Evolutionary conservation across 2,329 filamentous ascomycete species (phyloP).

Genomic region (Colletotrichum chrysophilum): DNA sequence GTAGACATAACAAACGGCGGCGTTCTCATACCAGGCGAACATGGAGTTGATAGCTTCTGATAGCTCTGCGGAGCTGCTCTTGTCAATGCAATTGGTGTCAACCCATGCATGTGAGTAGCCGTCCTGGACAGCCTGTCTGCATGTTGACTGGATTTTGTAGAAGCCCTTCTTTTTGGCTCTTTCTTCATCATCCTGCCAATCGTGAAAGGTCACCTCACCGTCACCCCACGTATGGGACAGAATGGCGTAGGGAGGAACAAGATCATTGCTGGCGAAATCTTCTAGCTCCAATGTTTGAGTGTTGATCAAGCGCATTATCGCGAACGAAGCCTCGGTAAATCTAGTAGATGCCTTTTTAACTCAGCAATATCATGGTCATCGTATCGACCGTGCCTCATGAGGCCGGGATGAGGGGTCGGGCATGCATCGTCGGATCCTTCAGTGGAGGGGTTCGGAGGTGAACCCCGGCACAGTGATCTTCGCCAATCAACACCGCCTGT

Average conservation of each 20-base stretch:
- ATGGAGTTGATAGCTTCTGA: constrained; percentile 21
- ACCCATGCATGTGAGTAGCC: neutral
- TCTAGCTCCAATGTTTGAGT: neutral
- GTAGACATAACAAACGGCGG: constrained; percentile 25
- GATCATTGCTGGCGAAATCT: neutral
- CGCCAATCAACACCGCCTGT: neutral
- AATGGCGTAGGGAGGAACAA: constrained; percentile 8
- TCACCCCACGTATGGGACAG: constrained; percentile 17
- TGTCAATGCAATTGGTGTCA: constrained; percentile 8
- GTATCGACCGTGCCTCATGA: neutral
- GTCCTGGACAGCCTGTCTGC: neutral
- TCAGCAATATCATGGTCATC: neutral
- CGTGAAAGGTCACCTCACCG: constrained; percentile 4
- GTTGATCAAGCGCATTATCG: constrained; percentile 4
- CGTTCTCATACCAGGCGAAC: constrained; percentile 20
- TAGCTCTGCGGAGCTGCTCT: neutral
- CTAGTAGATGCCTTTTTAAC: neutral
- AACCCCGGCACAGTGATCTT: neutral
- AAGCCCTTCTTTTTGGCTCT: neutral
- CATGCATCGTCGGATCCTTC: neutral
- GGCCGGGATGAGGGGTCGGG: neutral
- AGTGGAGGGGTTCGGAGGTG: neutral
- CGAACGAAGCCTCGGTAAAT: neutral
- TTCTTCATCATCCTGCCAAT: neutral
- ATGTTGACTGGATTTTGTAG: neutral